A percentile compares a stretch with the other conserved stretches of the same genome.
phyloP scores from a whole-genome alignment of 352 stramenopile genomes.

The Elongisporangium senticosum region DNA sequence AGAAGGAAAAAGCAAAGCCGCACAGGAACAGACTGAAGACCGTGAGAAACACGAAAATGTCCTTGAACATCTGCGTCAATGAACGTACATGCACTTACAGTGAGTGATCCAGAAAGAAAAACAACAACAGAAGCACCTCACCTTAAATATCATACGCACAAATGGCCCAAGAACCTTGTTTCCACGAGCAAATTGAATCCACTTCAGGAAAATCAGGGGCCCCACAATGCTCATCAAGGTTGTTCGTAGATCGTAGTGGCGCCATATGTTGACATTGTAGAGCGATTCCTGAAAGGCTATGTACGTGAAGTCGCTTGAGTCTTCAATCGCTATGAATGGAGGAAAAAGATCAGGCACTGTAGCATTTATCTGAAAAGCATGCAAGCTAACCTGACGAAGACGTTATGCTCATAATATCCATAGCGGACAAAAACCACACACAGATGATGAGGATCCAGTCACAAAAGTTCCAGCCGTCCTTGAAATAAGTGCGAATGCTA shows the following conservation, averaged over 20 bases:
- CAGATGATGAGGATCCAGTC: conserved; percentile 66
- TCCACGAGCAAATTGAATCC: conserved; percentile 74
- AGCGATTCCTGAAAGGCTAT: conserved; percentile 57
- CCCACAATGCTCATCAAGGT: conserved; percentile 77
- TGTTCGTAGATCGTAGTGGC: conserved; percentile 64
- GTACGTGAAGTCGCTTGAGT: conserved; percentile 36
- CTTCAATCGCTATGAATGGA: not conserved
- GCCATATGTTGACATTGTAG: conserved; percentile 46
- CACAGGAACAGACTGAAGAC: conserved; percentile 71
- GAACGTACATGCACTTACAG: not conserved
- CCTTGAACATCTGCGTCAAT: conserved; percentile 63
- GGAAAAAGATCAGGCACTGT: not conserved
- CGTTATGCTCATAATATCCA: conserved; percentile 42
- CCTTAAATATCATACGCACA: conserved; percentile 84
- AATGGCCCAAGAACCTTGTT: conserved; percentile 65
- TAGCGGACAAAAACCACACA: conserved; percentile 57
- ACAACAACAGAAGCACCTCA: conserved; percentile 7
- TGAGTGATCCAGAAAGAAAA: not conserved
- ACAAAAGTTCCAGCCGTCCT: conserved; percentile 77
- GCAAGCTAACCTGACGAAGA: conserved; percentile 17
- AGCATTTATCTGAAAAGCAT: too few relatives aligned
- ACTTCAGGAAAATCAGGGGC: conserved; percentile 74
- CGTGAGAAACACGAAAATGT: conserved; percentile 69
- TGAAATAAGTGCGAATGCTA: conserved; percentile 51
- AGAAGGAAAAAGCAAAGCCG: conserved; percentile 76